Conservation (phyloP, 75 land plant genomes). For the Cupressus sempervirens region DNA sequence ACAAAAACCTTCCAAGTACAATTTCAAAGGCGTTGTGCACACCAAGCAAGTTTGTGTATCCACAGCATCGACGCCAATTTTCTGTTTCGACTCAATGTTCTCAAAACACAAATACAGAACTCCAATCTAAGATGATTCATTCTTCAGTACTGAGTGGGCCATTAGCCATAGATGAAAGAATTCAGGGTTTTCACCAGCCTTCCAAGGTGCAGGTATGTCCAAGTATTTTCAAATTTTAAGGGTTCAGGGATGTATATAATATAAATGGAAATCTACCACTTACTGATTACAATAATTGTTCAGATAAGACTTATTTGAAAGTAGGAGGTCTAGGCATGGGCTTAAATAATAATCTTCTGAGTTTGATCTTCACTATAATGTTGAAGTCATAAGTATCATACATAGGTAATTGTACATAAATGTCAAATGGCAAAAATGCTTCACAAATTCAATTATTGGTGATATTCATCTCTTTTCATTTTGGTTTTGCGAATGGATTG, state of each 20-base stretch:
- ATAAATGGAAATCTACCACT: not conserved
- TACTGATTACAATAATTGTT: not conserved
- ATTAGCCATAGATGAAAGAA: slow-evolving; percentile 15
- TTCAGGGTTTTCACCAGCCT: slow-evolving; percentile 6
- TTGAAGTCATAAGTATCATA: not conserved
- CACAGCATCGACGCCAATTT: slow-evolving; percentile 37
- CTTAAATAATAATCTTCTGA: not conserved
- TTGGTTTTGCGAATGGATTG: not conserved
- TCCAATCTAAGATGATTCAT: slow-evolving; percentile 29
- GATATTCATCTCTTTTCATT: not conserved
- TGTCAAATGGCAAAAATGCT: not conserved
- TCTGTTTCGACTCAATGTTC: slow-evolving; percentile 35
- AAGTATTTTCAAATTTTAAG: not conserved
- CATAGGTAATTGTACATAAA: not conserved
- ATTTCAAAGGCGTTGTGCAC: slow-evolving; percentile 62
- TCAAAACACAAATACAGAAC: slow-evolving; percentile 17
- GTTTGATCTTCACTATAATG: not conserved
- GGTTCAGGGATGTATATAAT: not conserved
- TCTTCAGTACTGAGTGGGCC: slow-evolving; percentile 13
- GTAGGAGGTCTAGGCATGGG: not conserved
- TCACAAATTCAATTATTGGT: not conserved
- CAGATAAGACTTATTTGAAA: not conserved
- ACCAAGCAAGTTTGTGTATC: slow-evolving; percentile 38
- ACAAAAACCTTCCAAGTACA: slow-evolving; percentile 52
- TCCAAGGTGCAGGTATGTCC: slow-evolving; percentile 9